Percentiles rank a stretch among this genome's conserved stretches.
These are phyloP conservation scores for Posidonia oceanica DNA, from an alignment of 116 monocot species.

Conservation along the genomic window DNA sequence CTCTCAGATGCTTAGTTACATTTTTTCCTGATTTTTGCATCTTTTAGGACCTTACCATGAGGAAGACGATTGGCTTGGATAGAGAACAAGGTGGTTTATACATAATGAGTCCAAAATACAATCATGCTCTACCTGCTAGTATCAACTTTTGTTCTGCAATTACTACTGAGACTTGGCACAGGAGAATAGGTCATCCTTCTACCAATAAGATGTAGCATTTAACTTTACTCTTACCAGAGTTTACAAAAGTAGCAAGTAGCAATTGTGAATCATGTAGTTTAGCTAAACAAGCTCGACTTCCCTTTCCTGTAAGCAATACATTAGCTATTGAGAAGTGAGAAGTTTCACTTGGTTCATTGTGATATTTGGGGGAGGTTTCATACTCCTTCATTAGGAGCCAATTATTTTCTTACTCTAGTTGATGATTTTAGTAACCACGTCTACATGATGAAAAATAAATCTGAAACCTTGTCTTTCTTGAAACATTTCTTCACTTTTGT, in stretches of 20 bases:
- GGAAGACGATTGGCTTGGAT: background rate
- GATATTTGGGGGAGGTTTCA: background rate
- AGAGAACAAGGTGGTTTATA: background rate
- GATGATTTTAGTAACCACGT: background rate
- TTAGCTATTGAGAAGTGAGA: too few relatives aligned
- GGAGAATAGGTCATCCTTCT: background rate
- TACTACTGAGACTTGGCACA: background rate
- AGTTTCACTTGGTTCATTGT: background rate
- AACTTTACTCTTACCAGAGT: background rate
- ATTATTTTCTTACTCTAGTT: background rate
- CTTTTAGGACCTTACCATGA: background rate
- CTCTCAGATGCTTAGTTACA: background rate
- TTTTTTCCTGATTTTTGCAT: background rate
- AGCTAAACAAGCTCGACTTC: background rate
- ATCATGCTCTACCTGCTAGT: background rate
- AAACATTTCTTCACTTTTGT: background rate
- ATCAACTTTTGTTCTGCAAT: background rate
- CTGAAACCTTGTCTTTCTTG: background rate
- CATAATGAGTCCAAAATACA: too few relatives aligned
- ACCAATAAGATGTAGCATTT: background rate
- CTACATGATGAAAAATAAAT: background rate
- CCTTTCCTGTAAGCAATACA: background rate
- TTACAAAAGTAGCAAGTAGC: background rate
- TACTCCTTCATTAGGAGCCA: background rate
- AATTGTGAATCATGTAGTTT: background rate